phyloP scores from a whole-genome alignment of 2,329 filamentous ascomycete genomes.

The Sarocladium kiliense region DNA sequence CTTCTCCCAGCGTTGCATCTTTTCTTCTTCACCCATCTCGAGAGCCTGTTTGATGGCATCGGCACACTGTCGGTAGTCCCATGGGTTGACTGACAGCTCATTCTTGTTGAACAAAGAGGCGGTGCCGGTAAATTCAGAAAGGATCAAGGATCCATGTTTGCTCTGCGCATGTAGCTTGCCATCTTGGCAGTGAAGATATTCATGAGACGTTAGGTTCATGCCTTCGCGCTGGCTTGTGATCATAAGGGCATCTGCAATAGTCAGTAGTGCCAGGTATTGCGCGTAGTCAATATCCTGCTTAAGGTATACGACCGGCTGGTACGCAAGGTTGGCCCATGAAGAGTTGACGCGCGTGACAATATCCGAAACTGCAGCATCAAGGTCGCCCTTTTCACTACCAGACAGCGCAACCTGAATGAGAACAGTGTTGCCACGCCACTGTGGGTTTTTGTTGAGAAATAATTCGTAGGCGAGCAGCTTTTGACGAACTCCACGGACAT shows the following conservation, averaged over 20 bases:
- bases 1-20: slow-evolving; percentile 66
- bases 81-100: slow-evolving; percentile 85
- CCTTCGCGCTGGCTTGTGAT: slow-evolving; percentile 93
- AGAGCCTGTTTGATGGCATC: slow-evolving; percentile 80
- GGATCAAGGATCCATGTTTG: slow-evolving; percentile 81
- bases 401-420: slow-evolving; percentile 92
- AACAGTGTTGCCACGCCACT: slow-evolving; percentile 84
- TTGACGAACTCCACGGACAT: slow-evolving; percentile 85
- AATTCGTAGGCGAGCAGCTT: slow-evolving; percentile 90
- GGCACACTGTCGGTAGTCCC: slow-evolving; percentile 87
- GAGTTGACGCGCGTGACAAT: slow-evolving; percentile 95
- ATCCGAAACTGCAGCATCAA: slow-evolving; percentile 84
- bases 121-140: slow-evolving; percentile 94
- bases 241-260: slow-evolving; percentile 86
- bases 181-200: slow-evolving; percentile 91
- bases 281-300: slow-evolving; percentile 92
- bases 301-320: slow-evolving; percentile 88
- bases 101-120: slow-evolving; percentile 77
- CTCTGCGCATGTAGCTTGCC: slow-evolving; percentile 64
- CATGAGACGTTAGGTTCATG: slow-evolving; percentile 95
- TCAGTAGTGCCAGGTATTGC: slow-evolving; percentile 87
- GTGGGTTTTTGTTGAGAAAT: slow-evolving; percentile 88
- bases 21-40: slow-evolving; percentile 73
- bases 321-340: slow-evolving; percentile 81
- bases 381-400: slow-evolving; percentile 79